Evolutionary conservation across 169 alveolate genomes (phyloP), one percentile per base, ranked within the genome.

Genomic region (Cardiosporidium cionae): DNA sequence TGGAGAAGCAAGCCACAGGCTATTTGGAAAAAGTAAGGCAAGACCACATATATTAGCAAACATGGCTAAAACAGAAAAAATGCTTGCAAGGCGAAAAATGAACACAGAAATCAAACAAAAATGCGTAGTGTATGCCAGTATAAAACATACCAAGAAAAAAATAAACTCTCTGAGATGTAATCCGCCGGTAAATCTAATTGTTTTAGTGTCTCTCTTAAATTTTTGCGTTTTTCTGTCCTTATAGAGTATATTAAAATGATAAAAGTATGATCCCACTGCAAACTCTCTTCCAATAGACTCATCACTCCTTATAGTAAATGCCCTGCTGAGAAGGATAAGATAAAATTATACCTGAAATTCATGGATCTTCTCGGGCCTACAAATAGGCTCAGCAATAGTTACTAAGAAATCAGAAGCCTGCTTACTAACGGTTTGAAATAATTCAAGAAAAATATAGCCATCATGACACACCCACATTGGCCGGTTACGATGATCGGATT

Each of bases 341-440:
- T 31, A n/a, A 1, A 16, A 4, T 65, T 29, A 31, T 29, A 52
- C 82, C 77, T 89, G 95, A 84, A 94, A 97, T 84, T 97, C 99
- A 85, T 97, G 99, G 66, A 96, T 89, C 80, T 90, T 83, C 66
- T 92, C 97, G 25, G 99, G 98, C 32, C 99, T 72, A 68, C 95
- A 89, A 5, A 92, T 86, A 5, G 99, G 99, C 78, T 97, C 99
- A n/a, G 99, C 96, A 25, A 97, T 94, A 1, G 99, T 96, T 65
- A 94, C 91, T 65, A 97, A 86, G 78, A 97, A 95, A 70, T 97
- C 99, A 62, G 92, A 91, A 16, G 98, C 98, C 67, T 90, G 95
- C 62, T 90, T 84, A 74, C 94, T 89, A 32, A 85, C 90, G 52
- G 79, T 74, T 28, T 83, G 78, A 73, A 90, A 86, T 67, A 78